phyloP scores from a whole-genome alignment of 75 land plant genomes.

The Pinus tabuliformis region DNA sequence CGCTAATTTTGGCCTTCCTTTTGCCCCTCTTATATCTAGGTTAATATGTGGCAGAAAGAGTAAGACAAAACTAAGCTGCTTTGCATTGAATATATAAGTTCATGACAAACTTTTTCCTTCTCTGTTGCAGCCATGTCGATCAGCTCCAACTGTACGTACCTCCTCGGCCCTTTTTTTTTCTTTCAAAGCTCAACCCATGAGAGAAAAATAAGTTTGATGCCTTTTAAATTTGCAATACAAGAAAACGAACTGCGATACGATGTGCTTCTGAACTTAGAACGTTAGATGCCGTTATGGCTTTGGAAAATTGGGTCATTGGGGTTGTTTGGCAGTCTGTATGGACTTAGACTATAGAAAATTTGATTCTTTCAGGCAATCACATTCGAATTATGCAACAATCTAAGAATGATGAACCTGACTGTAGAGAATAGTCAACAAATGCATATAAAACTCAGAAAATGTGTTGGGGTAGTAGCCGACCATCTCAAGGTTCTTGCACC shows the following conservation, averaged over 20 bases:
- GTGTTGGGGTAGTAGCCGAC: constrained; percentile 38
- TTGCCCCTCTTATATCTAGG: not conserved
- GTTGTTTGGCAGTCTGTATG: not conserved
- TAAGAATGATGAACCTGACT: constrained; percentile 48
- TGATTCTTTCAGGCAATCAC: constrained; percentile 63
- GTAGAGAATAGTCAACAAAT: constrained; percentile 70
- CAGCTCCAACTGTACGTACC: constrained; percentile 12
- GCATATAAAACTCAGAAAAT: constrained; percentile 63
- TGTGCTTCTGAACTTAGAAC: not conserved
- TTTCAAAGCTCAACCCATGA: not conserved
- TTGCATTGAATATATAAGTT: not conserved
- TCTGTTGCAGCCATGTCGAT: constrained; percentile 10
- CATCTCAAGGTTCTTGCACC: constrained; percentile 65
- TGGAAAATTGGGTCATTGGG: not conserved
- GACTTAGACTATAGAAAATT: not conserved
- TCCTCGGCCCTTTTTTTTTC: not conserved
- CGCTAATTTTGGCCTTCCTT: not conserved
- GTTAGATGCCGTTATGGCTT: not conserved
- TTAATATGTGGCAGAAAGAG: not conserved
- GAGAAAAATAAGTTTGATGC: not conserved
- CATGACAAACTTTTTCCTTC: not conserved
- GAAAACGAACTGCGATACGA: not conserved
- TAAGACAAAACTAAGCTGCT: not conserved
- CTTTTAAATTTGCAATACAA: not conserved
- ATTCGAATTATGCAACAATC: constrained; percentile 55